A percentile compares a stretch with the other conserved stretches of the same genome.
These are phyloP conservation scores for Ogataea hybrid DNA, from an alignment of 1,139 yeast species.

Conservation along the genomic window DNA sequence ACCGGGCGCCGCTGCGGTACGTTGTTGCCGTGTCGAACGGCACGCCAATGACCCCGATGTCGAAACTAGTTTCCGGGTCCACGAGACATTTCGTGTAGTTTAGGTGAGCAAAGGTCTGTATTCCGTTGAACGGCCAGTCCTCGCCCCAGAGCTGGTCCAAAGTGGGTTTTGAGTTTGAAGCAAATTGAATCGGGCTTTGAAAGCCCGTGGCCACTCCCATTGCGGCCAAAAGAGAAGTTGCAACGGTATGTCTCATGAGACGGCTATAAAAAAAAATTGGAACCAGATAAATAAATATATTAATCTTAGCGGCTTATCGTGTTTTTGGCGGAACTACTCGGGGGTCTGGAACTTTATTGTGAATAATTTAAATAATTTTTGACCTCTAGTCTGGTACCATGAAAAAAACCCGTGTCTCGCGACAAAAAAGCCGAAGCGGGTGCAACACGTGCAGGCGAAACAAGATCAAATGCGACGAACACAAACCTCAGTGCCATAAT, in stretches of 20 bases:
- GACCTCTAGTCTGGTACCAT: not conserved
- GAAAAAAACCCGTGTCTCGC: not conserved
- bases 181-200: not conserved
- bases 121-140: slow-evolving; percentile 68
- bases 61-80: slow-evolving; percentile 47
- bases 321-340: not conserved
- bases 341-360: too few species aligned
- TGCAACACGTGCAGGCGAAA: slow-evolving; percentile 17
- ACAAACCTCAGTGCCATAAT: slow-evolving; percentile 12
- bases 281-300: not conserved
- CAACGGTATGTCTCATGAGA: slow-evolving; percentile 2
- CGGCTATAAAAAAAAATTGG: not conserved
- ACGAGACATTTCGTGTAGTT: slow-evolving; percentile 56
- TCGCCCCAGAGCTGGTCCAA: slow-evolving; percentile 59
- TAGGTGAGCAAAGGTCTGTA: slow-evolving; percentile 72
- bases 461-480: slow-evolving; percentile 17
- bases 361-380: too few species aligned
- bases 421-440: slow-evolving; percentile 11
- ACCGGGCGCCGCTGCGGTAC: slow-evolving; percentile 74
- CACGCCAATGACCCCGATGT: slow-evolving; percentile 69
- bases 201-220: not conserved
- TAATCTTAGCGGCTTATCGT: slow-evolving; percentile 2
- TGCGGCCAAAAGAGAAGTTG: slow-evolving; percentile 2
- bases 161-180: slow-evolving; percentile 28
- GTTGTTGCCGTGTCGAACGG: slow-evolving; percentile 80